Percentiles rank a stretch among this genome's conserved stretches.
These are phyloP conservation scores for Erucastrum elatum DNA, from an alignment of 345 rosid genomes.

Conservation along the genomic window DNA sequence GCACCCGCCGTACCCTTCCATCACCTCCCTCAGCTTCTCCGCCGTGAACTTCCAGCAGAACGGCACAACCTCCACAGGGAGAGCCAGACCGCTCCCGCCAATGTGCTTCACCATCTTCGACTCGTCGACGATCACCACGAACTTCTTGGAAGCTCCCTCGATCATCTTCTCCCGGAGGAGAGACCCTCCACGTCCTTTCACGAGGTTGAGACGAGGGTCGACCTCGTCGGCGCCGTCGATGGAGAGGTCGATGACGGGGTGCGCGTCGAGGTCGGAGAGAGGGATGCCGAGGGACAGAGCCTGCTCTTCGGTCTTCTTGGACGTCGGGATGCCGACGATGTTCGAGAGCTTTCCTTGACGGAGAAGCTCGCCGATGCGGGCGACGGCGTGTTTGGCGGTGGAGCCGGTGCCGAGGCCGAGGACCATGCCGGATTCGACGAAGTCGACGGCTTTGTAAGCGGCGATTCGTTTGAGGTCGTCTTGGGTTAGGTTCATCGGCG, in stretches of 20 bases:
- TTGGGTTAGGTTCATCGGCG: slow-evolving; percentile 50
- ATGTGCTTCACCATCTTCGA: slow-evolving; percentile 59
- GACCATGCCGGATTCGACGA: slow-evolving; percentile 96
- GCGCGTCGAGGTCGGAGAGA: slow-evolving; percentile 71
- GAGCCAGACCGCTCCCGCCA: slow-evolving; percentile 74
- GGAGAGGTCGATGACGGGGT: slow-evolving; percentile 72
- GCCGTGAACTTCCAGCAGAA: slow-evolving; percentile 82
- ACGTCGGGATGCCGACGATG: slow-evolving; percentile 86
- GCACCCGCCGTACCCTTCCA: slow-evolving; percentile 66
- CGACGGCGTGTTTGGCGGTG: slow-evolving; percentile 95
- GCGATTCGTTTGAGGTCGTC: slow-evolving; percentile 81
- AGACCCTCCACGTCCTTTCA: slow-evolving; percentile 94
- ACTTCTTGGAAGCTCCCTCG: slow-evolving; percentile 74
- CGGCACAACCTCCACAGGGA: slow-evolving; percentile 86
- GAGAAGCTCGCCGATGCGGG: slow-evolving; percentile 78
- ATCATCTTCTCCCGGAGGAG: slow-evolving; percentile 92
- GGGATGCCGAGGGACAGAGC: slow-evolving; percentile 85
- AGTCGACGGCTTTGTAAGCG: slow-evolving; percentile 91
- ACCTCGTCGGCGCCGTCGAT: slow-evolving; percentile 99
- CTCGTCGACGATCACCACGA: slow-evolving; percentile 75
- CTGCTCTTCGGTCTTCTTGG: slow-evolving; percentile 69
- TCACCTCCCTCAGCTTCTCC: slow-evolving; percentile 49
- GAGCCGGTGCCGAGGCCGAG: slow-evolving; percentile 96
- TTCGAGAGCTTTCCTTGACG: slow-evolving; percentile 63
- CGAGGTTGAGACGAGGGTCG: slow-evolving; percentile 73